Evolutionary conservation across 148 eudicot genomes (phyloP), one percentile per base, ranked within the genome.

Genomic region (Fagopyrum homotropicum): DNA sequence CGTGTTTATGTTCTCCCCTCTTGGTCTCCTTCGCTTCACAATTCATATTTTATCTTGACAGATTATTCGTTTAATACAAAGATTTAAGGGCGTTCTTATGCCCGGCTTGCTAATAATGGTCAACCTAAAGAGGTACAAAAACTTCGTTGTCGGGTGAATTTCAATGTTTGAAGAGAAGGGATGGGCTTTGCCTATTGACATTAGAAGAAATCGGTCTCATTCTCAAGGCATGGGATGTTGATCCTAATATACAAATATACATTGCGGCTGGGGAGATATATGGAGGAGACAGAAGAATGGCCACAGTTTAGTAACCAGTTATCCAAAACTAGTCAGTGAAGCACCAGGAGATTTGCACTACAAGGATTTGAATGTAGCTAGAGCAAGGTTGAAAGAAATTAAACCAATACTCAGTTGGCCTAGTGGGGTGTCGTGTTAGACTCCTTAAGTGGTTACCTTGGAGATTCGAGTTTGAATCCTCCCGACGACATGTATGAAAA

Each of bases 161-260:
- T 83, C 75, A 80, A 82, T 76, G 92, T 89, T 77, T 88, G 83
- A 93, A 89, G 79, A 85, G 98, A 78, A 89, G 84, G 81, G 98
- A 91, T 72, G 98, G 98, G 57, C 84, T 89, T 52, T 93, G 98
- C 73, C 98, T 97, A 47, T 86, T 93, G 79, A 93, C 97, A 8
- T 97, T 97, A 29, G 98, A 93, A 79, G 98, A 93, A 87, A 93
- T 97, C 78, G 85, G 86, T 45, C 90, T 93, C 75, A 84, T 88
- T 26, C 78, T 93, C 22, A 86, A 83, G 78, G 97, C 98, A 30
- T 79, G 91, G 64, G 94, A 89, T 69, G 89, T 93, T 69, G 97
- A 93, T 83, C 85, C 69, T 19, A 80, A 82, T 77, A 85, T 86
- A 64, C 98, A 93, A 80, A 89, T 93, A 74, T 93, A 93, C 79